Conservation (phyloP, 768 basidiomycete genomes). For the Xanthoconium stramineum region DNA sequence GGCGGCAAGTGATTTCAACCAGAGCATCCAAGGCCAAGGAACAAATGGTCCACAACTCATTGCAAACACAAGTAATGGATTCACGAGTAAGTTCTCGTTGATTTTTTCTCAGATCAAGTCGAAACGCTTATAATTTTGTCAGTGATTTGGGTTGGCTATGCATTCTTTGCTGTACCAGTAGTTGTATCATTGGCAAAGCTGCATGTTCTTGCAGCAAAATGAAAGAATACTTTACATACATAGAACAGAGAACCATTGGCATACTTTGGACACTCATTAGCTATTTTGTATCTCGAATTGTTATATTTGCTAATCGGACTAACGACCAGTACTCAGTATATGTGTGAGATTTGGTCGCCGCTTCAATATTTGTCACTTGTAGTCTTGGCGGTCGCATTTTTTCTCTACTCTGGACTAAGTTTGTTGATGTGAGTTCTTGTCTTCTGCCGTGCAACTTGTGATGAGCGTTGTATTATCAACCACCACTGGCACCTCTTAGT, state of each 20-base stretch:
- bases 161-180: constrained; percentile 69
- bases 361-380: background rate
- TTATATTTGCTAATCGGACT: background rate
- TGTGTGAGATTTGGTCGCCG: background rate
- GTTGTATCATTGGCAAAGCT: constrained; percentile 66
- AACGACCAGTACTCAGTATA: background rate
- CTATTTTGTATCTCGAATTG: background rate
- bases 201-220: constrained; percentile 52
- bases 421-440: constrained; percentile 17
- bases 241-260: background rate
- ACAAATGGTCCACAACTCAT: constrained; percentile 54
- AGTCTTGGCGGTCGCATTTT: background rate
- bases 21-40: constrained; percentile 52
- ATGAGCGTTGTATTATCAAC: constrained; percentile 81
- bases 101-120: background rate
- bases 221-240: constrained; percentile 11
- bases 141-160: constrained; percentile 82
- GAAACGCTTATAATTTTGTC: background rate
- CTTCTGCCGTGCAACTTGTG: constrained; percentile 33
- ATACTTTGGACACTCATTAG: background rate
- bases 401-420: background rate
- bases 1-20: constrained; percentile 74
- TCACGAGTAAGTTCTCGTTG: constrained; percentile 55
- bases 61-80: constrained; percentile 66
- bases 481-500: constrained; percentile 90